A percentile compares a stretch with the other conserved stretches of the same genome.
Conservation (phyloP, 177 flowering plant genomes). For the Vitis hybrid region DNA sequence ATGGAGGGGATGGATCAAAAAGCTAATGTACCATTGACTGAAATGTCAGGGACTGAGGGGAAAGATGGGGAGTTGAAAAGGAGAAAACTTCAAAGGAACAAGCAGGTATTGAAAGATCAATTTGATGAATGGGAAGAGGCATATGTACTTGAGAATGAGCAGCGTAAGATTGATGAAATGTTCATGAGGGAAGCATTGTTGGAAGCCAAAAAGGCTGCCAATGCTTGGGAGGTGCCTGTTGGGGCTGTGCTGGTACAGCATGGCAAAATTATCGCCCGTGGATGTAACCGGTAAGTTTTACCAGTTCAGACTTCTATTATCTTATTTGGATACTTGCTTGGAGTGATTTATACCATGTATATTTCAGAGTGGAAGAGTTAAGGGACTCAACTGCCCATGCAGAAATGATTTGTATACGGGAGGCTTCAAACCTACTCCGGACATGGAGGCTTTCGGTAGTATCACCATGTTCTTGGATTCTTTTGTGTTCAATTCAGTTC, state of each 20-base stretch:
- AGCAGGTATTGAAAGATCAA: constrained; percentile 62
- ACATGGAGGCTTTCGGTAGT: constrained; percentile 92
- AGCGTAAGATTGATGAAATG: constrained; percentile 73
- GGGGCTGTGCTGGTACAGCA: constrained; percentile 87
- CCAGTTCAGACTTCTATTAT: not conserved
- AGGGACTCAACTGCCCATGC: constrained; percentile 98
- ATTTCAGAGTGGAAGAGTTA: constrained; percentile 82
- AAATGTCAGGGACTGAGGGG: constrained; percentile 30
- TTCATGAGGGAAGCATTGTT: constrained; percentile 92
- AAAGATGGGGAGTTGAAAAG: constrained; percentile 49
- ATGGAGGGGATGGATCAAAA: constrained; percentile 28
- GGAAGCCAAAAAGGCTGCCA: constrained; percentile 93
- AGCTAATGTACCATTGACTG: constrained; percentile 15
- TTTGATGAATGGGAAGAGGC: constrained; percentile 99
- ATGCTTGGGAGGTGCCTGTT: constrained; percentile 95
- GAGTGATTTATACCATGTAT: constrained; percentile 6
- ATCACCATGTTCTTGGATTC: constrained; percentile 3
- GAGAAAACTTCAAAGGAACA: constrained; percentile 60
- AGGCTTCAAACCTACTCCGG: constrained; percentile 74
- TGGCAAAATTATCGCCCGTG: constrained; percentile 92
- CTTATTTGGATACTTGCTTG: not conserved
- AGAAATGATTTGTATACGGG: constrained; percentile 90
- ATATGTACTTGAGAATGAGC: constrained; percentile 67
- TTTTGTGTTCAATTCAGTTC: not conserved
- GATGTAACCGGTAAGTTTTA: constrained; percentile 80